These are phyloP conservation scores for Populus hybrid DNA, from an alignment of 441 rosid genomes.

Conservation along the genomic window DNA sequence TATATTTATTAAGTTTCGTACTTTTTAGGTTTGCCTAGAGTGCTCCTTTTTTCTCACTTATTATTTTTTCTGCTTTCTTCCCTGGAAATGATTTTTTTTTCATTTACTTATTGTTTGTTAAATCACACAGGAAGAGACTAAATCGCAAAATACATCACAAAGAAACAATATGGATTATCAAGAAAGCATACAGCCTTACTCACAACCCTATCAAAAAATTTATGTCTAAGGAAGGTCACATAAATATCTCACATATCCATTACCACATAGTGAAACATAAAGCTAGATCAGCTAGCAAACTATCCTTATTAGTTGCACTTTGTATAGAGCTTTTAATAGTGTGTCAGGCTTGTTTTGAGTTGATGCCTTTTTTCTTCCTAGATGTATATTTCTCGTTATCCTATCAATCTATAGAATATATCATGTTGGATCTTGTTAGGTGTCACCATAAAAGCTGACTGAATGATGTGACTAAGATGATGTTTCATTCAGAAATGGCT, in stretches of 20 bases:
- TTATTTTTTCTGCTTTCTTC: neutral
- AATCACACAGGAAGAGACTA: neutral
- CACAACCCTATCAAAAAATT: neutral
- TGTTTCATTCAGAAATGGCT: constrained; percentile 4
- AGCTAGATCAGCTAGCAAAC: neutral
- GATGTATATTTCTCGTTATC: neutral
- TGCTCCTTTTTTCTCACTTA: neutral
- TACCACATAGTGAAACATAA: neutral
- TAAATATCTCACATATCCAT: neutral
- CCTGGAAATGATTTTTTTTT: neutral
- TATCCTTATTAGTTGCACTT: neutral
- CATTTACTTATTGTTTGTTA: no score
- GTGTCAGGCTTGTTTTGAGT: neutral
- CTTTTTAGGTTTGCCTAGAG: neutral
- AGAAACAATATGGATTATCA: neutral
- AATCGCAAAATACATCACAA: neutral
- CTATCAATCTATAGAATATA: neutral
- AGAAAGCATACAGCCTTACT: neutral
- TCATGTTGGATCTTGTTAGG: neutral
- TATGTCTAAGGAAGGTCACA: neutral
- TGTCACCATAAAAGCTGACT: constrained; percentile 8
- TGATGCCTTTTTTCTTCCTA: neutral
- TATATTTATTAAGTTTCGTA: neutral
- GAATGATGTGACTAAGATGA: neutral
- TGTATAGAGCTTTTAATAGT: neutral